Conservation (phyloP, 2,329 filamentous ascomycete species). For the Cladorrhinum sp. region DNA sequence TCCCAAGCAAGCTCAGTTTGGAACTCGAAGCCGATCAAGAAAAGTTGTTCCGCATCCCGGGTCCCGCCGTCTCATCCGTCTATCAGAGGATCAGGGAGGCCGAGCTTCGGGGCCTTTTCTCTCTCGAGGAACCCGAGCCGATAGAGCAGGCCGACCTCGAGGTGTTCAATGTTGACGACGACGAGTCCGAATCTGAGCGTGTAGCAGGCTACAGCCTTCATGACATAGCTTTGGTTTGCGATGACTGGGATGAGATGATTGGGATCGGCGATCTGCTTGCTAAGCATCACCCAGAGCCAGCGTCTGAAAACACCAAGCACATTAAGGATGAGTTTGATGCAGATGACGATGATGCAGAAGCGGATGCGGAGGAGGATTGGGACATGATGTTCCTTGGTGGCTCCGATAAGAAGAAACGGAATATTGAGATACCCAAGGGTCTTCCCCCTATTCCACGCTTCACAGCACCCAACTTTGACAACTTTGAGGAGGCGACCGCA, state of each 20-base stretch:
- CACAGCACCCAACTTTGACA: slow-evolving; percentile 70
- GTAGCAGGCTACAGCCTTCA: slow-evolving; percentile 73
- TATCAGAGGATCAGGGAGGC: slow-evolving; percentile 55
- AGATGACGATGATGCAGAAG: slow-evolving; percentile 55
- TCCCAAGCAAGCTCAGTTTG: slow-evolving; percentile 83
- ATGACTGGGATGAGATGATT: slow-evolving; percentile 75
- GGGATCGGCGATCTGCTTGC: slow-evolving; percentile 40
- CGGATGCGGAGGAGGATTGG: slow-evolving; percentile 62
- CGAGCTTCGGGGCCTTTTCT: slow-evolving; percentile 48
- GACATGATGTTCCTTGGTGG: slow-evolving; percentile 57
- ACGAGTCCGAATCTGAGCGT: slow-evolving; percentile 58
- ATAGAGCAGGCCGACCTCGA: slow-evolving; percentile 45
- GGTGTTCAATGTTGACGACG: slow-evolving; percentile 39
- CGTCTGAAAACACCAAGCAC: slow-evolving; percentile 18
- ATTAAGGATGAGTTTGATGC: slow-evolving; percentile 45
- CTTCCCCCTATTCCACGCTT: slow-evolving; percentile 58
- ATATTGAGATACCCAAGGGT: slow-evolving; percentile 49
- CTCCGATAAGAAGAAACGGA: slow-evolving; percentile 60
- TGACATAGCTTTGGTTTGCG: slow-evolving; percentile 81
- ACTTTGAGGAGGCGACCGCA: slow-evolving; percentile 71
- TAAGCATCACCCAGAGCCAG: slow-evolving; percentile 14
- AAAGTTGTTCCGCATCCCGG: slow-evolving; percentile 75
- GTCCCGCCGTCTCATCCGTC: slow-evolving; percentile 51
- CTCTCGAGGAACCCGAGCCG: slow-evolving; percentile 39
- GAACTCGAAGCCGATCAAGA: slow-evolving; percentile 86